Conservation (phyloP, 176 grass and related monocot genomes). For the Areca catechu region DNA sequence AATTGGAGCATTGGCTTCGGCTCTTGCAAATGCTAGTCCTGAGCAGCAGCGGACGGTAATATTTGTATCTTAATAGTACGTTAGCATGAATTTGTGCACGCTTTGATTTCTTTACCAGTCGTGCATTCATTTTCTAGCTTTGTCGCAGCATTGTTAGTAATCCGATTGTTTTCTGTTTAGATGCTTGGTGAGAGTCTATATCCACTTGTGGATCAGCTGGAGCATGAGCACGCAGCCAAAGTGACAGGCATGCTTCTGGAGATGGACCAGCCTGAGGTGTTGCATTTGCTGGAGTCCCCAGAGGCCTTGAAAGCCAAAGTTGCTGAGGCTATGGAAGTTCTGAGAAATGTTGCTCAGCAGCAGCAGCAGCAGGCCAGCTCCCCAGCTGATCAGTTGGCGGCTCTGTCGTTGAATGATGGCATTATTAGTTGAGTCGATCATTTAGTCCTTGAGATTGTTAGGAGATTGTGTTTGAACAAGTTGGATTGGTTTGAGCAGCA, state of each 20-base stretch:
- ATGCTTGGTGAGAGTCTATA: slow-evolving; percentile 88
- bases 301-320: slow-evolving; percentile 85
- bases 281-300: slow-evolving; percentile 79
- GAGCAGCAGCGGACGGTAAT: slow-evolving; percentile 77
- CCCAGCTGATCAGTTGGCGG: slow-evolving; percentile 56
- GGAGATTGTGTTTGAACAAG: too few species aligned
- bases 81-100: too few species aligned
- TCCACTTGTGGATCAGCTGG: slow-evolving; percentile 75
- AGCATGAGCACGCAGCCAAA: slow-evolving; percentile 69
- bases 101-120: too few species aligned
- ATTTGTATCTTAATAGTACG: too few species aligned
- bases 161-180: slow-evolving; percentile 19
- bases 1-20: slow-evolving; percentile 62
- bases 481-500: too few species aligned
- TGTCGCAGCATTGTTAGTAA: too few species aligned
- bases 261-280: slow-evolving; percentile 93
- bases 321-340: slow-evolving; percentile 86
- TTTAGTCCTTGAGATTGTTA: too few species aligned
- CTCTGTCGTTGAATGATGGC: slow-evolving; percentile 42
- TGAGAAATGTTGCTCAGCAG: slow-evolving; percentile 57
- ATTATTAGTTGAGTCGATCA: slow-evolving; percentile 13
- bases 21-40: slow-evolving; percentile 63
- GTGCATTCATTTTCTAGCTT: too few species aligned
- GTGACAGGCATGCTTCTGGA: slow-evolving; percentile 91
- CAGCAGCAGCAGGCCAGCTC: slow-evolving; percentile 43